Evolutionary conservation across 768 basidiomycete species (phyloP), one percentile per base, ranked within the genome.

Genomic region (Suillus plorans): DNA sequence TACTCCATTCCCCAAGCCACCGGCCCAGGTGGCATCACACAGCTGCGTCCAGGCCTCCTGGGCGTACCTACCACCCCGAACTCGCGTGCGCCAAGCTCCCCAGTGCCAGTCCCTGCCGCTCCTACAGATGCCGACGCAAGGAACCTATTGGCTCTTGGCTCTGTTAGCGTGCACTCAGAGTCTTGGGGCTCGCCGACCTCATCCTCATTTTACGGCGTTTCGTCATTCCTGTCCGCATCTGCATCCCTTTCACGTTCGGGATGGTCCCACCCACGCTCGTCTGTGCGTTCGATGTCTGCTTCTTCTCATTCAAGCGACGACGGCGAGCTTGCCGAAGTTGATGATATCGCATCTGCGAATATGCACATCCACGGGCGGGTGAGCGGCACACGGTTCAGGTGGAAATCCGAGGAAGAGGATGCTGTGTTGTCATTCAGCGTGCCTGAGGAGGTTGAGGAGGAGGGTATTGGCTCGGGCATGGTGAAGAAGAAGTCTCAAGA

Each of bases 31-130:
- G 80, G 80, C 14, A 79, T 87, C 49, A 86, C 86, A 5, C 86
- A 87, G 62, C 77, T 90, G 20, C 82, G 86, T 41, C 88, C 89
- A 22, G 87, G 88, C 36, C 68, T 83, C 12, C 73, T 89, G 31
- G 79, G 77, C 25, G 74, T 83, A 16, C 73, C 80, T 31, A 80
- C 75, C 1, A 39, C 65, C 28, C 58, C 31, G 39, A 60, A 66
- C 31, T 63, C 52, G 22, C 60, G 49, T 13, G 7, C 57, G 6
- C 13, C 45, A 13, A 62, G 61, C 37, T 69, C 75, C 8, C 74
- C 80, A 14, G 74, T 81, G 5, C 81, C 80, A 6, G 73, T 77
- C 18, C 71, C 75, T 0, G 58, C 52, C 37, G 67, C 73, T 37
- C 65, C 60, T 18, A 70, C 61, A 25, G 47, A 63, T n/a, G 68